phyloP scores from a whole-genome alignment of 2,329 filamentous ascomycete species.

The Dactylellina leptospora region DNA sequence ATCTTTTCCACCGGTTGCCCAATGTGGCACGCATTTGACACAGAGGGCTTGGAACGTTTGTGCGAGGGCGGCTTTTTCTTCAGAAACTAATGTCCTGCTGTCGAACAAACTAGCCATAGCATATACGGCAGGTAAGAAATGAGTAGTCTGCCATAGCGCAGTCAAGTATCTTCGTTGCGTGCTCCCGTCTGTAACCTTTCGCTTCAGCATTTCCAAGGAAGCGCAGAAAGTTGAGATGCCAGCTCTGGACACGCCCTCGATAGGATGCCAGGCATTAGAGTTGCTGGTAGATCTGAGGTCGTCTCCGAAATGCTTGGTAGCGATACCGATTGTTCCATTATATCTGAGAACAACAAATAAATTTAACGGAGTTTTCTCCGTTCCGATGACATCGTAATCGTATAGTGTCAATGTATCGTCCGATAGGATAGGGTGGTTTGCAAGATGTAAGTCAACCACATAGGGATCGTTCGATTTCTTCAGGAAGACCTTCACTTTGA shows the following conservation, averaged over 20 bases:
- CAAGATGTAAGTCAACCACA: constrained; percentile 40
- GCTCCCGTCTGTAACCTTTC: constrained; percentile 41
- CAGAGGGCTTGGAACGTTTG: constrained; percentile 50
- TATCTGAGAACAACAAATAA: constrained; percentile 47
- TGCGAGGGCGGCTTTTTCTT: constrained; percentile 44
- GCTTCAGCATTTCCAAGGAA: constrained; percentile 49
- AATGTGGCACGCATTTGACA: constrained; percentile 39
- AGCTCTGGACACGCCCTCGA: constrained; percentile 29
- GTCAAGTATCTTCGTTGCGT: constrained; percentile 48
- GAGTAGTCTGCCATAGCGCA: constrained; percentile 48
- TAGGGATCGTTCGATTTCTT: constrained; percentile 22
- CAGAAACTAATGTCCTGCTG: constrained; percentile 23
- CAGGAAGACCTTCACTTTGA: constrained; percentile 41
- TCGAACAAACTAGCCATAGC: constrained; percentile 48
- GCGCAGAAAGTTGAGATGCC: constrained; percentile 42
- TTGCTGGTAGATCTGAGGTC: constrained; percentile 40
- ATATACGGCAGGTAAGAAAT: constrained; percentile 45
- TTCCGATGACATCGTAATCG: constrained; percentile 45
- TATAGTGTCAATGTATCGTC: constrained; percentile 36
- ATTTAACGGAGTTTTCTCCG: constrained; percentile 28
- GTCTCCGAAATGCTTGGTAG: constrained; percentile 32
- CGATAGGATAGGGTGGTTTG: constrained; percentile 23
- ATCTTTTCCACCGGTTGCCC: constrained; percentile 35
- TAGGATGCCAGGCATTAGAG: constrained; percentile 42
- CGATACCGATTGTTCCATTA: constrained; percentile 43